Evolutionary conservation across 2,329 filamentous ascomycete genomes (phyloP).

Genomic region (Fusarium sp.): DNA sequence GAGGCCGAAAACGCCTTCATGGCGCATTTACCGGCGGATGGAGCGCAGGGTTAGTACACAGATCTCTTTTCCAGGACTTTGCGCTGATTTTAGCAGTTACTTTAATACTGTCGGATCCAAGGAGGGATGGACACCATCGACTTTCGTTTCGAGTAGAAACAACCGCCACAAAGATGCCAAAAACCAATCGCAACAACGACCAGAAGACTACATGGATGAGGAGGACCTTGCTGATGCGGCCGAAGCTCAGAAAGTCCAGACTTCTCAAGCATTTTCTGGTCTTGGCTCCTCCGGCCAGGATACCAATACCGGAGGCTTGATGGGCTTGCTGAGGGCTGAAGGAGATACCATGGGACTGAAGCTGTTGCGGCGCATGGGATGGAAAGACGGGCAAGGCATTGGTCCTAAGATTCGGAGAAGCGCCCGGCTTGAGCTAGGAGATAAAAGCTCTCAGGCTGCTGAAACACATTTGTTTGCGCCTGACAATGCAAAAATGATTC

Average conservation of each 20-base stretch:
- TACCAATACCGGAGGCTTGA: constrained; percentile 63
- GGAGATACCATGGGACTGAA: constrained; percentile 90
- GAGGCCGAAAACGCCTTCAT: constrained; percentile 88
- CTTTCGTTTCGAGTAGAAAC: constrained; percentile 88
- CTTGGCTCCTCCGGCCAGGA: constrained; percentile 75
- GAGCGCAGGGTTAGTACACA: constrained; percentile 83
- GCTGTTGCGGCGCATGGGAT: constrained; percentile 91
- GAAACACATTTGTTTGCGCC: constrained; percentile 84
- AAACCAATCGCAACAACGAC: constrained; percentile 68
- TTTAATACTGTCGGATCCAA: constrained; percentile 99
- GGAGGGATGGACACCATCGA: constrained; percentile 94
- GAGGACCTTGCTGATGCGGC: constrained; percentile 91
- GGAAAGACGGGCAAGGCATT: constrained; percentile 92
- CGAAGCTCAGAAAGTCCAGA: constrained; percentile 79
- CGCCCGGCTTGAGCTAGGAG: constrained; percentile 69
- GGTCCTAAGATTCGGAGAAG: constrained; percentile 84
- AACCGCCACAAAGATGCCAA: constrained; percentile 76
- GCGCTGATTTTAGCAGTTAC: constrained; percentile 66
- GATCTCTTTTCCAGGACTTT: not conserved
- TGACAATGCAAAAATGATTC: constrained; percentile 77
- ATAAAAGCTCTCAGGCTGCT: constrained; percentile 49
- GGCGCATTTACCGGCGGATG: constrained; percentile 97
- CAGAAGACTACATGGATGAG: constrained; percentile 97
- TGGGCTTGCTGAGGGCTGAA: constrained; percentile 75
- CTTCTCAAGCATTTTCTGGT: constrained; percentile 76